Conservation (phyloP, 805 yeast genomes). For the Danielozyma ontarioensis region DNA sequence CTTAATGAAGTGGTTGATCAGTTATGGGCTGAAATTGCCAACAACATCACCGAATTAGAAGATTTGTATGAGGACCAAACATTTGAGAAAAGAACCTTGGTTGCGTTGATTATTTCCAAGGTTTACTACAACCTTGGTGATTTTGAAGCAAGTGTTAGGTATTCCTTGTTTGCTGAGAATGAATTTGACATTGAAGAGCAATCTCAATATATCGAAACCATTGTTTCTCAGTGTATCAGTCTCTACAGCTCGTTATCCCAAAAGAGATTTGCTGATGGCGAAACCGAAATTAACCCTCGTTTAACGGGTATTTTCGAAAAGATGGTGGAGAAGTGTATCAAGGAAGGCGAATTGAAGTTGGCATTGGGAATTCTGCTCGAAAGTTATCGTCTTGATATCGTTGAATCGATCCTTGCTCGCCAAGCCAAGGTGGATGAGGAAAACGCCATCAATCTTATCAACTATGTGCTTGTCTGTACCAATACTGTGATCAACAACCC, state of each 20-base stretch:
- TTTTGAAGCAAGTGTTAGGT: slow-evolving; percentile 83
- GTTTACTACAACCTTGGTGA: slow-evolving; percentile 90
- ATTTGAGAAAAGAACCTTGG: slow-evolving; percentile 73
- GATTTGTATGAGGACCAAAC: slow-evolving; percentile 81
- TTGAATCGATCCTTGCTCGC: slow-evolving; percentile 49
- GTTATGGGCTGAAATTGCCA: slow-evolving; percentile 96
- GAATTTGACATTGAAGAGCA: slow-evolving; percentile 70
- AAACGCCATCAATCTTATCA: slow-evolving; percentile 48
- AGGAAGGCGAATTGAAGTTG: slow-evolving; percentile 64
- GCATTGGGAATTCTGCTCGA: slow-evolving; percentile 91
- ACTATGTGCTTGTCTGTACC: slow-evolving; percentile 72
- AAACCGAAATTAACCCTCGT: slow-evolving; percentile 48
- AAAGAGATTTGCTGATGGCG: slow-evolving; percentile 22
- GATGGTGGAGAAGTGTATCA: slow-evolving; percentile 79
- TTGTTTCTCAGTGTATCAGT: slow-evolving; percentile 88
- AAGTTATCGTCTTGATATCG: slow-evolving; percentile 78
- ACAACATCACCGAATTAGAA: slow-evolving; percentile 81
- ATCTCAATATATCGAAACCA: slow-evolving; percentile 88
- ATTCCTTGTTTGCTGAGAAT: slow-evolving; percentile 78
- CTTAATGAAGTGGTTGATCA: slow-evolving; percentile 81
- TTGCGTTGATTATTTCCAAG: slow-evolving; percentile 90
- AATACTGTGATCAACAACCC: slow-evolving; percentile 71
- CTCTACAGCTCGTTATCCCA: slow-evolving; percentile 68
- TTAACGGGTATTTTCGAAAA: slow-evolving; percentile 70
- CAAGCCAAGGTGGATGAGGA: slow-evolving; percentile 42